A percentile compares a stretch with the other conserved stretches of the same genome.
Conservation (phyloP, 169 alveolate genomes). For the Cryptosporidium meleagridis region DNA sequence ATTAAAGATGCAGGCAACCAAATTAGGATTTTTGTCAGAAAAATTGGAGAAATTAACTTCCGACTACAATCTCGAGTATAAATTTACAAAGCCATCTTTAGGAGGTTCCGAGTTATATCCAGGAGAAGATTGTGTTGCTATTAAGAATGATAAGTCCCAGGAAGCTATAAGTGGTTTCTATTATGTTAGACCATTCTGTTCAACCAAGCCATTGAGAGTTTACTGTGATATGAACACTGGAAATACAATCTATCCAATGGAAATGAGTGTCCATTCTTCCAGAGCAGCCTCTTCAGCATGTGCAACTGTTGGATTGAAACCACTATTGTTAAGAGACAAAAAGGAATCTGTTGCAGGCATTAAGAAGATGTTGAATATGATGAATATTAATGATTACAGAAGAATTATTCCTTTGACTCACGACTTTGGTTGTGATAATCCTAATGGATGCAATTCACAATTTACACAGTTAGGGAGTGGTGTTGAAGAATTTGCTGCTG, state of each 20-base stretch:
- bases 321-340: conserved; percentile 55
- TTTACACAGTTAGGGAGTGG: conserved; percentile 47
- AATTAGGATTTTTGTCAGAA: conserved; percentile 67
- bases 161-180: conserved; percentile 57
- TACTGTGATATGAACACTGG: conserved; percentile 73
- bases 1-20: conserved; percentile 50
- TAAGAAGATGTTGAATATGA: conserved; percentile 48
- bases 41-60: conserved; percentile 33
- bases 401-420: conserved; percentile 71
- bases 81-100: conserved; percentile 53
- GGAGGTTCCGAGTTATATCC: conserved; percentile 65
- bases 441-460: conserved; percentile 29
- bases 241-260: conserved; percentile 67
- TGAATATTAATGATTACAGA: conserved; percentile 37
- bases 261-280: conserved; percentile 39
- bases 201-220: conserved; percentile 71
- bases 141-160: conserved; percentile 38
- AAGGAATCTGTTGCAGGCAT: conserved; percentile 58
- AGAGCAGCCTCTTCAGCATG: conserved; percentile 69
- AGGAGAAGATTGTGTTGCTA: conserved; percentile 67
- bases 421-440: conserved; percentile 57
- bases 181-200: conserved; percentile 61
- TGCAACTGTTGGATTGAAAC: conserved; percentile 59
- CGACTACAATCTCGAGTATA: conserved; percentile 51
- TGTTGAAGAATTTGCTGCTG: conserved; percentile 8